Percentiles rank a stretch among this genome's conserved stretches.
Conservation (phyloP, 306 rosid species). For the Heteromeles arbutifolia region DNA sequence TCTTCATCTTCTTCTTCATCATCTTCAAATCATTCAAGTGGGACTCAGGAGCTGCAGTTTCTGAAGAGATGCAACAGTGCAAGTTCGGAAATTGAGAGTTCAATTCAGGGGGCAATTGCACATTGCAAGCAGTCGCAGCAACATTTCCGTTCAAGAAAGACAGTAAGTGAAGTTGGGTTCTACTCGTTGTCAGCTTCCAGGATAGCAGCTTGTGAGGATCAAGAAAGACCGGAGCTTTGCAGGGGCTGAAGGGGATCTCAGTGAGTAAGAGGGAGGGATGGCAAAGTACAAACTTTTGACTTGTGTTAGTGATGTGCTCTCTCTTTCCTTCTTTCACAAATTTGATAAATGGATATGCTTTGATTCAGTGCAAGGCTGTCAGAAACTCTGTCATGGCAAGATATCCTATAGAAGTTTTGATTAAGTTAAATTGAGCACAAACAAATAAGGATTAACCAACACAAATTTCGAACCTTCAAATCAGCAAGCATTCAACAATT, state of each 20-base stretch:
- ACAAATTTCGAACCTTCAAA: not conserved
- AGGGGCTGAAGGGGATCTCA: slow-evolving; percentile 36
- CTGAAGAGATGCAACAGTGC: slow-evolving; percentile 75
- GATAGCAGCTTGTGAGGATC: slow-evolving; percentile 42
- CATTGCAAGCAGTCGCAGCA: slow-evolving; percentile 91
- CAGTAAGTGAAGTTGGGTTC: slow-evolving; percentile 44
- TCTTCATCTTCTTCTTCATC: slow-evolving; percentile 59
- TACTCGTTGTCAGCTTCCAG: slow-evolving; percentile 46
- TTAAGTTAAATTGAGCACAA: not conserved
- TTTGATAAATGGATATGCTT: slow-evolving; percentile 19
- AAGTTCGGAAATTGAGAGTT: slow-evolving; percentile 71
- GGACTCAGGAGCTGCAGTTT: slow-evolving; percentile 34
- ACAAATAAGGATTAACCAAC: not conserved
- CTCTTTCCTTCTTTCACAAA: slow-evolving; percentile 15
- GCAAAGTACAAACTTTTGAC: slow-evolving; percentile 13
- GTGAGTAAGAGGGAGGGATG: not conserved
- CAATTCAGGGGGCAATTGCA: slow-evolving; percentile 96
- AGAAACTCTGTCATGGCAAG: slow-evolving; percentile 1
- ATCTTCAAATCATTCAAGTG: slow-evolving; percentile 37
- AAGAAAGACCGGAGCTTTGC: slow-evolving; percentile 46
- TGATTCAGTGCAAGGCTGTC: slow-evolving; percentile 19
- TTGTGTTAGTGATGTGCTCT: not conserved
- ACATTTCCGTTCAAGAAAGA: slow-evolving; percentile 36
- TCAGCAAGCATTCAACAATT: not conserved
- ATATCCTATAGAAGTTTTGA: not conserved